phyloP scores from a whole-genome alignment of 23 red algal species.

The Porphyridium purpureum region DNA sequence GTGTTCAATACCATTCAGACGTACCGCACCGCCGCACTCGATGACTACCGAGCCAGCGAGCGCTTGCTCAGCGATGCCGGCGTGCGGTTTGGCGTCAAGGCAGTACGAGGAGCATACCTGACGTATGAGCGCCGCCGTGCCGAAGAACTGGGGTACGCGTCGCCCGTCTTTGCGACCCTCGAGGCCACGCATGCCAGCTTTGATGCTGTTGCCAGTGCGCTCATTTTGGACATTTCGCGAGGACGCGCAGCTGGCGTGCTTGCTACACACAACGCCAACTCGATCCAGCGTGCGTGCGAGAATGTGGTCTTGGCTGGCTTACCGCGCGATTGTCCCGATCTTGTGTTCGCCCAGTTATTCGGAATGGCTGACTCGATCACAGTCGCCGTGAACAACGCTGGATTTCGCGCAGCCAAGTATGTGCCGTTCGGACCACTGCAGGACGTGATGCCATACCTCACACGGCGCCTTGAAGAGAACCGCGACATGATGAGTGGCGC shows the following conservation, averaged over 20 bases:
- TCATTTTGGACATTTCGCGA: constrained; percentile 5
- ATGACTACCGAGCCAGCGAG: constrained; percentile 1
- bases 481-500: constrained; percentile 14
- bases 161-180: constrained; percentile 16
- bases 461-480: constrained; percentile 42
- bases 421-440: constrained; percentile 31
- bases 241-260: constrained; percentile 8
- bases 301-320: background rate
- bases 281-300: constrained; percentile 8
- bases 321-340: background rate
- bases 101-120: constrained; percentile 30
- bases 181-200: constrained; percentile 17
- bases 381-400: constrained; percentile 7
- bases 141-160: background rate
- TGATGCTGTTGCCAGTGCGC: constrained; percentile 2
- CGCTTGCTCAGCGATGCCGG: background rate
- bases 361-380: constrained; percentile 43
- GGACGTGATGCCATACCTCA: constrained; percentile 35
- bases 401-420: constrained; percentile 24
- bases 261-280: constrained; percentile 34
- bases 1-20: constrained; percentile 25
- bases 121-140: constrained; percentile 9
- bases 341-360: constrained; percentile 32
- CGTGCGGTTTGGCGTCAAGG: constrained; percentile 20
- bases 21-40: constrained; percentile 10